A percentile compares a stretch with the other conserved stretches of the same genome.
Conservation (phyloP, 768 basidiomycete species). For the Royoungia palumana region DNA sequence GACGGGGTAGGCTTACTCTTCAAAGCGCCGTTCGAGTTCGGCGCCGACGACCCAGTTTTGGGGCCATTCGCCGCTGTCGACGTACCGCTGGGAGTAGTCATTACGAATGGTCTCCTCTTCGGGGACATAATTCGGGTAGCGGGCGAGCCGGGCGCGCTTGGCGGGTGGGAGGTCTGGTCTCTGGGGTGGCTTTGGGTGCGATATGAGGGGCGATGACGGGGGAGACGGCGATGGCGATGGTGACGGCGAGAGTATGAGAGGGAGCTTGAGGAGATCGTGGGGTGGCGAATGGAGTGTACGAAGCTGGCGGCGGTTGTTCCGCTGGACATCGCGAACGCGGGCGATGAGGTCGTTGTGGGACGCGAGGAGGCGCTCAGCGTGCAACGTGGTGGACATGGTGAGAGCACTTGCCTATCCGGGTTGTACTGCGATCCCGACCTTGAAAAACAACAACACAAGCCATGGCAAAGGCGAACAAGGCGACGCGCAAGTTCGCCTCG, state of each 20-base stretch:
- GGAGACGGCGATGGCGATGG: conserved; percentile 50
- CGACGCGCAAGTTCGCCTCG: conserved; percentile 82
- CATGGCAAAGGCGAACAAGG: conserved; percentile 59
- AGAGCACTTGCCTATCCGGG: conserved; percentile 18
- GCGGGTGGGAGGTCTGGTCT: conserved; percentile 57
- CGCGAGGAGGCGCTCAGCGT: conserved; percentile 64
- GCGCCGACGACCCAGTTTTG: conserved; percentile 92
- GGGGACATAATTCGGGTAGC: conserved; percentile 80
- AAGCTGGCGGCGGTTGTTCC: conserved; percentile 53
- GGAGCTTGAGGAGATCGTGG: conserved; percentile 50
- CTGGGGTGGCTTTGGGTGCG: conserved; percentile 35
- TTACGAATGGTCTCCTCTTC: conserved; percentile 97
- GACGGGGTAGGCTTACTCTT: conserved; percentile 70
- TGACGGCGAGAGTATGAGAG: conserved; percentile 56
- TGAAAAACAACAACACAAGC: too few relatives aligned
- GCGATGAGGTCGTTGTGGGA: conserved; percentile 57
- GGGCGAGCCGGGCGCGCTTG: conserved; percentile 66
- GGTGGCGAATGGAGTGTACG: conserved; percentile 55
- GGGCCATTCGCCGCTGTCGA: conserved; percentile 89
- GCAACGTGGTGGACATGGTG: conserved; percentile 6
- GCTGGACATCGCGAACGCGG: conserved; percentile 55
- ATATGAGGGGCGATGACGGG: conserved; percentile 42
- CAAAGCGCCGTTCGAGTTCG: conserved; percentile 82
- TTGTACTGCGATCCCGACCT: neutral
- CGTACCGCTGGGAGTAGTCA: conserved; percentile 89